A percentile compares a stretch with the other conserved stretches of the same genome.
Evolutionary conservation across 345 rosid species (phyloP).

Genomic region (Streptanthus diversifolius): DNA sequence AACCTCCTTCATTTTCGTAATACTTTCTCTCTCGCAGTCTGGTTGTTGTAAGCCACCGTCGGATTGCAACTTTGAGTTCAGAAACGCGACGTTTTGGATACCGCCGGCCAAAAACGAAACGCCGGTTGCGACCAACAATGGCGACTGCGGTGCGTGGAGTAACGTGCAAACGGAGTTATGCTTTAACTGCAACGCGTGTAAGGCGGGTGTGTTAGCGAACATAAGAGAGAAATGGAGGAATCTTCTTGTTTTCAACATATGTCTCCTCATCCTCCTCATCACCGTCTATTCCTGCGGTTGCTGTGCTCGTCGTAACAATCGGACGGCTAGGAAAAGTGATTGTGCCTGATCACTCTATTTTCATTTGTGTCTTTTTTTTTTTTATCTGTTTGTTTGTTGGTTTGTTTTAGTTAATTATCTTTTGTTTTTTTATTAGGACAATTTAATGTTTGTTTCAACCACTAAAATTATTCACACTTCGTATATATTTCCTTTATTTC

Average conservation of each 20-base stretch:
- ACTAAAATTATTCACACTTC: neutral
- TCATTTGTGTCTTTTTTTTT: neutral
- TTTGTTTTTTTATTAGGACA: neutral
- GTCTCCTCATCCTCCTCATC: slow-evolving; percentile 32
- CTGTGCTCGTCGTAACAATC: slow-evolving; percentile 43
- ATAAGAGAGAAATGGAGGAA: slow-evolving; percentile 45
- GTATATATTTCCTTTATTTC: neutral
- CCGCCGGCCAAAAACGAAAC: slow-evolving; percentile 17
- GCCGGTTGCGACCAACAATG: neutral
- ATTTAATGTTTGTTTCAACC: neutral
- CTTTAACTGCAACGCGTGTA: slow-evolving; percentile 60
- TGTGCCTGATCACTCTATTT: neutral
- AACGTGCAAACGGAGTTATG: slow-evolving; percentile 46
- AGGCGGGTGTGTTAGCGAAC: slow-evolving; percentile 46
- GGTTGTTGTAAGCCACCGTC: slow-evolving; percentile 78
- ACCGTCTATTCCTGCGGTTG: slow-evolving; percentile 32
- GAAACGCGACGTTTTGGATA: slow-evolving; percentile 45
- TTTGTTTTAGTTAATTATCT: neutral
- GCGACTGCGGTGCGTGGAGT: slow-evolving; percentile 52
- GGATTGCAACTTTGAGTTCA: slow-evolving; percentile 45
- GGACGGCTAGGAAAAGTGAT: slow-evolving; percentile 9
- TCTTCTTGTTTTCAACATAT: slow-evolving; percentile 33
- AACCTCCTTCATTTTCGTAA: neutral
- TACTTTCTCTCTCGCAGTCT: slow-evolving; percentile 30
- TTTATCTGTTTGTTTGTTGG: neutral